Base-by-base conservation (phyloP, 768 basidiomycete genomes). In the Lactarius akahatsu region DNA sequence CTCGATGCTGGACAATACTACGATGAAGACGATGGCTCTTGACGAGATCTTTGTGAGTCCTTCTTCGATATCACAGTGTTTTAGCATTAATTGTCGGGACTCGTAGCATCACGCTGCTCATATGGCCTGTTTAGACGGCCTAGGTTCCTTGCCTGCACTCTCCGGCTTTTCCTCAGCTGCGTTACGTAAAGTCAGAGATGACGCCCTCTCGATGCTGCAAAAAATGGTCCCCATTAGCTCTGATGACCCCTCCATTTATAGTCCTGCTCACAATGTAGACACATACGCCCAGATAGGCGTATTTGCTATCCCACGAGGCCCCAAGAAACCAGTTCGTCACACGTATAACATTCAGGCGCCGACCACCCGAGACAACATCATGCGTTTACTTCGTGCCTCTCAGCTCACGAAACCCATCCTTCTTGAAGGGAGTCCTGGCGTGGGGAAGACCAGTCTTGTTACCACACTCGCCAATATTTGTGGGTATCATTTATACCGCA, bases 391-490 rank as follows among this genome's bases (percentile, higher is more conserved):
- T 38, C 85, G 97, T 63, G 97, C 95, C 3, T 92, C 90, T 67
- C 97, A 98, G 75, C 80, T 98, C 4, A 72, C 78, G 3, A 98
- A 98, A 75, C 94, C 97, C 0, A 92, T 99, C 65, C 82, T 99
- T 15, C 82, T 99, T 10, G 97, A 99, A 74, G 97, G 97, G 1
- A 98, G 95, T 76, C 97, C 97, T 13, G 97, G 97, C 0, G 97
- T 98, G 16, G 97, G 97, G 3, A 99, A 99, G 78, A 98, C 97
- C 2, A 97, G 93, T 74, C 83, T 99, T 4, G 80, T 98, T 59
- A 83, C 88, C 20, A 96, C 97, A 10, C 80, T 99, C 13, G 94
- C 95, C 28, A 87, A 86, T 67, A 78, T 90, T 5, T 80, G 88
- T 45, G 93, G 94, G 20, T 86, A 94, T 73, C 77, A 82, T 34